phyloP scores from a whole-genome alignment of 2,329 filamentous ascomycete species.

The Apiospora saccharicola region DNA sequence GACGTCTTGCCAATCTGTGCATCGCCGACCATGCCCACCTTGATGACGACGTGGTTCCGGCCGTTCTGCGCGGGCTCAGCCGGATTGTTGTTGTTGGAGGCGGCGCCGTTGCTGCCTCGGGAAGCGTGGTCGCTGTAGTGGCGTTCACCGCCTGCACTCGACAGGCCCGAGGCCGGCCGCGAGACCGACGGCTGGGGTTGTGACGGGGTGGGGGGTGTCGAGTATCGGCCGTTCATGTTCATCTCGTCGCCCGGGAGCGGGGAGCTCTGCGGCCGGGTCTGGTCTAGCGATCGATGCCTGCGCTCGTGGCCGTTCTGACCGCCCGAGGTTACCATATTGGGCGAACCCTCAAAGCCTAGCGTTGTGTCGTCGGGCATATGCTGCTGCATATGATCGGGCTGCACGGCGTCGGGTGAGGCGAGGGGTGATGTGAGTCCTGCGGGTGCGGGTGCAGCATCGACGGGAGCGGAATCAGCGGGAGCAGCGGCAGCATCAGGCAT shows the following conservation, averaged over 20 bases:
- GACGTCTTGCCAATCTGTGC: constrained; percentile 99
- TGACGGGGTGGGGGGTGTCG: constrained; percentile 54
- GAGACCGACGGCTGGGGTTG: constrained; percentile 53
- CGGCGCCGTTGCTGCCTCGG: constrained; percentile 47
- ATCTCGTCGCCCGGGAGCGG: constrained; percentile 49
- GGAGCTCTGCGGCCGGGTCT: constrained; percentile 48
- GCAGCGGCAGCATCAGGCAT: background rate
- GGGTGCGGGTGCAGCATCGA: background rate
- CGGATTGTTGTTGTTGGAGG: constrained; percentile 29
- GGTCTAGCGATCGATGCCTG: constrained; percentile 57
- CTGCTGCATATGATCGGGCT: constrained; percentile 36
- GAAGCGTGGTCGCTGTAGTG: constrained; percentile 55
- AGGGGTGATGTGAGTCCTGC: background rate
- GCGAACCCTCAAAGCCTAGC: constrained; percentile 56
- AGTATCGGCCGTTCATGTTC: constrained; percentile 50
- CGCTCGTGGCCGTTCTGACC: constrained; percentile 44
- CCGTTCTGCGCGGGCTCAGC: constrained; percentile 46
- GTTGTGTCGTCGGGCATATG: constrained; percentile 54
- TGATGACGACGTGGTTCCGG: constrained; percentile 88
- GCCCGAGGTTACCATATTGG: constrained; percentile 43
- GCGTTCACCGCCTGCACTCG: constrained; percentile 48
- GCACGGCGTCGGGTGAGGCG: background rate
- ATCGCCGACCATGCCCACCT: constrained; percentile 99
- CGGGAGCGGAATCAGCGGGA: background rate
- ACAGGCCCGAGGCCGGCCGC: constrained; percentile 63